These are phyloP conservation scores for Eruca vesicaria DNA, from an alignment of 441 rosid genomes.

Conservation along the genomic window DNA sequence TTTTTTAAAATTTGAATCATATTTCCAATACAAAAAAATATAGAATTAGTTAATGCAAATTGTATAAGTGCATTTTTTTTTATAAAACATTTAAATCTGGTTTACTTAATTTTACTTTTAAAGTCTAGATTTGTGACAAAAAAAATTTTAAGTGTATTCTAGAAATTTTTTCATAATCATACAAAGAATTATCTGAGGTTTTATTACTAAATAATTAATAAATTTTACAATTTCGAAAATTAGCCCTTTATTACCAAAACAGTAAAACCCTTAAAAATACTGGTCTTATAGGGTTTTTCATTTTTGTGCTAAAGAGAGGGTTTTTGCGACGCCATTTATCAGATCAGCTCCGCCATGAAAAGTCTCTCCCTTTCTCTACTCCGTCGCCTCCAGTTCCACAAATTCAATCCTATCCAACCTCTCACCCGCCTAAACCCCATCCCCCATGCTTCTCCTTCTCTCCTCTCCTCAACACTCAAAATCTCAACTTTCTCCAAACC, in stretches of 20 bases:
- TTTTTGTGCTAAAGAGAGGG: not conserved
- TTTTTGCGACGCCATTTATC: not conserved
- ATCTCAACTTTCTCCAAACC: conserved; percentile 41
- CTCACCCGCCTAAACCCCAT: conserved; percentile 29
- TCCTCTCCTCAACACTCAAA: conserved; percentile 25
- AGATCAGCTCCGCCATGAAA: conserved; percentile 46
- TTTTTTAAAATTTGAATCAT: no score
- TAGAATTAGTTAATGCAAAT: no score
- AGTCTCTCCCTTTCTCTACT: conserved; percentile 55
- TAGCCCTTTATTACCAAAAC: not conserved
- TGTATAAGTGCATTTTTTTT: no score
- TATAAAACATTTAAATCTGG: no score
- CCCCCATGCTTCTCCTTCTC: conserved; percentile 37
- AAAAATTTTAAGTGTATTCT: no score
- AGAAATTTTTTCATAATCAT: no score
- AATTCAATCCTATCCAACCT: conserved; percentile 32
- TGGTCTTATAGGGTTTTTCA: not conserved
- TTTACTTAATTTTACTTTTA: no score
- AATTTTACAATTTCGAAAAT: no score
- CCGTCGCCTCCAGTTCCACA: conserved; percentile 42
- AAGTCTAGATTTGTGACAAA: no score
- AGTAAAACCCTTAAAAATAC: not conserved
- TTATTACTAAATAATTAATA: not conserved
- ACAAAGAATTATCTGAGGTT: not conserved
- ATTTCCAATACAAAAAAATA: no score